Percentiles rank a stretch among this genome's conserved stretches.
Conservation (phyloP, 2,329 filamentous ascomycete genomes). For the Penicillium sp. region DNA sequence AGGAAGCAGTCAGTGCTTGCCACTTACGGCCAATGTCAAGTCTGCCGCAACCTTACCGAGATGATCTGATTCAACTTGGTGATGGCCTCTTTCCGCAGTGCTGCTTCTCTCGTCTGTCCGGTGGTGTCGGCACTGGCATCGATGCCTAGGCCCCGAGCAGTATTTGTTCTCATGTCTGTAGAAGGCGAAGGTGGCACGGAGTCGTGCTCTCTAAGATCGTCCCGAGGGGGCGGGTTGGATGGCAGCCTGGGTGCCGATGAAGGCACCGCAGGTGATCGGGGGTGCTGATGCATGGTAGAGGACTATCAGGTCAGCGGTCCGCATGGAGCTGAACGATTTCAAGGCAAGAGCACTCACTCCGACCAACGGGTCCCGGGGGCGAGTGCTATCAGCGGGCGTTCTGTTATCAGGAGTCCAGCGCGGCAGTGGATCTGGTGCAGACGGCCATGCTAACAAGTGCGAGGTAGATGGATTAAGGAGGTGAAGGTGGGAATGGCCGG, state of each 20-base stretch:
- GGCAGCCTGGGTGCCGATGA: constrained; percentile 71
- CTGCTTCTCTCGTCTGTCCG: constrained; percentile 42
- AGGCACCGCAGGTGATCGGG: constrained; percentile 63
- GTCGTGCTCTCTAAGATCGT: constrained; percentile 69
- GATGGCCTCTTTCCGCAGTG: constrained; percentile 64
- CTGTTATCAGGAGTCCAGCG: constrained; percentile 37
- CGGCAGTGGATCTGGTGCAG: constrained; percentile 28
- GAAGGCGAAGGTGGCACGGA: constrained; percentile 54
- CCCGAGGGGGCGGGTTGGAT: constrained; percentile 69
- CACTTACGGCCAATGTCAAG: neutral
- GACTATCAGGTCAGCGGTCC: constrained; percentile 3
- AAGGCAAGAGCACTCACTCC: constrained; percentile 15
- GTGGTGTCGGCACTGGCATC: constrained; percentile 47
- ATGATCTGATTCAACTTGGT: constrained; percentile 90
- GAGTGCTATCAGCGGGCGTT: constrained; percentile 21
- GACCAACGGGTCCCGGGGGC: constrained; percentile 9
- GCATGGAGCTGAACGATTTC: neutral
- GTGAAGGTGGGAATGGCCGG: neutral
- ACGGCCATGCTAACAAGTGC: constrained; percentile 41
- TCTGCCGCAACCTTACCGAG: constrained; percentile 59
- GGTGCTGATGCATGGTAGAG: constrained; percentile 81
- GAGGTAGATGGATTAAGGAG: constrained; percentile 8
- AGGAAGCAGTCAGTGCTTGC: neutral
- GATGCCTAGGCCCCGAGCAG: constrained; percentile 51
- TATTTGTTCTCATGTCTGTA: constrained; percentile 51